Conservation (phyloP, 164 flowering plant genomes). For the Warburgia ugandensis region DNA sequence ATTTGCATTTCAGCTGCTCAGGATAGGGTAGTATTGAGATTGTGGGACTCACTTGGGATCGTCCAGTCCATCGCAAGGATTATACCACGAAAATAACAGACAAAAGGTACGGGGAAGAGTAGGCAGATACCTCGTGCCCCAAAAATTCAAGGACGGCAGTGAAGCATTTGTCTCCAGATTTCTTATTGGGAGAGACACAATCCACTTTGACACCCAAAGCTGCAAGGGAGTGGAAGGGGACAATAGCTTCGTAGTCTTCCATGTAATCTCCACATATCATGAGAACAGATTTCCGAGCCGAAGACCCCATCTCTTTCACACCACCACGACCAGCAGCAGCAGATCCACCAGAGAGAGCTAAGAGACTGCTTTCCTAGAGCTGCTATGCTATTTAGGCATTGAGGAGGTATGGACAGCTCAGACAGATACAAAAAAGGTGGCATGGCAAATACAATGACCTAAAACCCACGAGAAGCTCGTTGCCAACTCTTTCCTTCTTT, state of each 20-base stretch:
- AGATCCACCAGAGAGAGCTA: not conserved
- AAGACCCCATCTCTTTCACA: conserved; percentile 15
- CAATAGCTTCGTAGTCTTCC: conserved; percentile 29
- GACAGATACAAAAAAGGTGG: not conserved
- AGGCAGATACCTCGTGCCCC: conserved; percentile 19
- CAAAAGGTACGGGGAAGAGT: not conserved
- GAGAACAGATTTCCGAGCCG: conserved; percentile 13
- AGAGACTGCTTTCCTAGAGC: not conserved
- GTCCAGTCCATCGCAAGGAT: no score
- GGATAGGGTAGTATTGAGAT: no score
- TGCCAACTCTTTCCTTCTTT: not conserved
- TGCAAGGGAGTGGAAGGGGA: conserved; percentile 22
- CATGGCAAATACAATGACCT: not conserved
- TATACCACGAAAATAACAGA: not conserved
- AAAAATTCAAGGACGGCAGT: conserved; percentile 30
- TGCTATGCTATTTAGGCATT: not conserved
- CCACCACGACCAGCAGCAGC: no score
- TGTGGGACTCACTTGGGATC: no score
- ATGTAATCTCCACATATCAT: conserved; percentile 34
- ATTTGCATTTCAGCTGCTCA: no score
- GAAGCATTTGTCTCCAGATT: conserved; percentile 19
- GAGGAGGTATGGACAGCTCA: not conserved
- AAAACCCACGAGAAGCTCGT: conserved; percentile 11
- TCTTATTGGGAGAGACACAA: conserved; percentile 22
- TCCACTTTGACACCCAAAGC: conserved; percentile 20